Evolutionary conservation across 768 basidiomycete species (phyloP).

Genomic region (Clitopilus passeckerianus): DNA sequence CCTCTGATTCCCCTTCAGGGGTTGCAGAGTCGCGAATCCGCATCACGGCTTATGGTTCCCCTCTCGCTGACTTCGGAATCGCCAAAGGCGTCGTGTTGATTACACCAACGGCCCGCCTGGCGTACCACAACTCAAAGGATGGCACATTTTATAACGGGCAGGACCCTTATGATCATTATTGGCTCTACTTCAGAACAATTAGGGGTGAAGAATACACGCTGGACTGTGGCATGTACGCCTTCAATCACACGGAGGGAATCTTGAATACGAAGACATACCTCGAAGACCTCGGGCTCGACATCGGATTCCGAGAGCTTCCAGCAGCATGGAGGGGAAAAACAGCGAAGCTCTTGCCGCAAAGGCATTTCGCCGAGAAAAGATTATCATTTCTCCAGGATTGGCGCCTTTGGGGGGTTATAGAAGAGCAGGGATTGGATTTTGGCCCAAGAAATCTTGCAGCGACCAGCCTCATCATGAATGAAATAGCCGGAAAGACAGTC

Average conservation of each 20-base stretch:
- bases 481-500: no score
- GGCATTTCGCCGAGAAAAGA: neutral
- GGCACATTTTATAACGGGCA: conserved; percentile 19
- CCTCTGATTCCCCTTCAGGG: conserved; percentile 6
- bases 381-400: neutral
- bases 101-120: conserved; percentile 20
- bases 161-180: conserved; percentile 32
- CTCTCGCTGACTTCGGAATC: conserved; percentile 32
- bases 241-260: conserved; percentile 13
- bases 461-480: no score
- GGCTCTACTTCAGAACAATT: conserved; percentile 31
- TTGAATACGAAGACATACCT: neutral
- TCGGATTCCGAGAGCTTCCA: neutral
- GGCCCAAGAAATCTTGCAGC: no score
- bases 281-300: neutral
- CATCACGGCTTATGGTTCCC: conserved; percentile 20
- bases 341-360: neutral
- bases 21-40: conserved; percentile 19
- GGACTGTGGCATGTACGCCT: conserved; percentile 28
- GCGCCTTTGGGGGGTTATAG: neutral
- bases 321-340: neutral
- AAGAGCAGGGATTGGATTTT: no score
- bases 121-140: conserved; percentile 17
- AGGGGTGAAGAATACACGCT: conserved; percentile 26
- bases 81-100: conserved; percentile 21